These are phyloP conservation scores for Microbotryum intermedium DNA, from an alignment of 1,284 basidiomycete genomes.

Conservation along the genomic window DNA sequence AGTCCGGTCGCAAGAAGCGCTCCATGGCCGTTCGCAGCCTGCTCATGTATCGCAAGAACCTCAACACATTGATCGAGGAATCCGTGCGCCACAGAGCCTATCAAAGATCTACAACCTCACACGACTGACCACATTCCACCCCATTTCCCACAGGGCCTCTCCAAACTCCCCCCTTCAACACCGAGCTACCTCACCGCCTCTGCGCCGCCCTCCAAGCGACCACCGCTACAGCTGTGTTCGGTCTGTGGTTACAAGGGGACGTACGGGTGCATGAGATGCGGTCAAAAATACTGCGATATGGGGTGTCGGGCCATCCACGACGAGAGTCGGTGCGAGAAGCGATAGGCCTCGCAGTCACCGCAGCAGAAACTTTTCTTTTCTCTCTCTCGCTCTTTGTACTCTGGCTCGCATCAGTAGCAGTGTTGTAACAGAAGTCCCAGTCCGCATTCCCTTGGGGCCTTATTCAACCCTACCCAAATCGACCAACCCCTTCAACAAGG, in stretches of 20 bases:
- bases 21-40: slow-evolving; percentile 66
- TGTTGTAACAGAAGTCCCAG: too few species aligned
- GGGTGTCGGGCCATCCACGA: slow-evolving; percentile 52
- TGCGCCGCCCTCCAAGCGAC: slow-evolving; percentile 46
- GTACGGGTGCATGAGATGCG: slow-evolving; percentile 55
- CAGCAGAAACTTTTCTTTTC: too few species aligned
- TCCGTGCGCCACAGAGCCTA: slow-evolving; percentile 47
- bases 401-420: too few species aligned
- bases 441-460: not conserved
- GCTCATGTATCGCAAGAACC: slow-evolving; percentile 66
- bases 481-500: slow-evolving; percentile 13
- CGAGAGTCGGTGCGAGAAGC: slow-evolving; percentile 53
- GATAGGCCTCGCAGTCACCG: not conserved
- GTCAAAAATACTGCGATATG: slow-evolving; percentile 52
- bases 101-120: not conserved
- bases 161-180: slow-evolving; percentile 46
- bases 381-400: too few species aligned
- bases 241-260: slow-evolving; percentile 61
- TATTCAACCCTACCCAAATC: slow-evolving; percentile 23
- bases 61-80: slow-evolving; percentile 62
- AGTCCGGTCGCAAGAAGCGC: slow-evolving; percentile 51
- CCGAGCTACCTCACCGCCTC: slow-evolving; percentile 54
- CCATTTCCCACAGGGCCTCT: slow-evolving; percentile 49
- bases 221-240: slow-evolving; percentile 53
- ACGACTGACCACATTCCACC: not conserved